Evolutionary conservation across 2,329 filamentous ascomycete genomes (phyloP).

Genomic region (Alternaria triticimaculans): DNA sequence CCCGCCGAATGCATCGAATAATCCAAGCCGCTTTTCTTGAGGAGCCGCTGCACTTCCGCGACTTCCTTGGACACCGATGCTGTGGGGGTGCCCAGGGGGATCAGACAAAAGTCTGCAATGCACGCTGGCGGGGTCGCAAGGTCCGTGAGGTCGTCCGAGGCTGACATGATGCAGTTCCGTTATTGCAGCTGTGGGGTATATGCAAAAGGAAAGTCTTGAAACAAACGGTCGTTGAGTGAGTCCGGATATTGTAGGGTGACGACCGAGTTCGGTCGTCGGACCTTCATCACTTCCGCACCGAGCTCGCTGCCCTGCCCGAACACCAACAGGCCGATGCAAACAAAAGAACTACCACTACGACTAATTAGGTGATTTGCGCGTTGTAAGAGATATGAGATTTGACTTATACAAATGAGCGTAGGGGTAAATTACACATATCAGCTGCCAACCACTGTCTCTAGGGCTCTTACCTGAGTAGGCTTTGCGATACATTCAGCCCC

Average conservation of each 20-base stretch:
- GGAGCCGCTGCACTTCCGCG: constrained; percentile 83
- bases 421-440: neutral
- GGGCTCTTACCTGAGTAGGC: neutral
- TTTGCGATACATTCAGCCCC: neutral
- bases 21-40: constrained; percentile 79
- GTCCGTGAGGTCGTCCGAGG: constrained; percentile 25
- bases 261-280: neutral
- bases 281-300: neutral
- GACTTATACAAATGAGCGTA: neutral
- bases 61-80: constrained; percentile 70
- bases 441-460: neutral
- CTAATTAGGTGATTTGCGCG: neutral
- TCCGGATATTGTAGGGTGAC: neutral
- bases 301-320: neutral
- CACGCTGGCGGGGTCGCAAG: constrained; percentile 71
- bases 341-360: neutral
- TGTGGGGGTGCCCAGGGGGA: constrained; percentile 71
- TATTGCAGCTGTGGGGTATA: neutral
- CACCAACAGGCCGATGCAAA: neutral
- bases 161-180: constrained; percentile 22
- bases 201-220: neutral
- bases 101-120: constrained; percentile 89
- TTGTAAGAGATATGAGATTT: neutral
- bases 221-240: neutral
- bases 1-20: constrained; percentile 94